Percentiles rank a stretch among this genome's conserved stretches.
Conservation (phyloP, 1,284 basidiomycete genomes). For the Entoloma clypeatum region DNA sequence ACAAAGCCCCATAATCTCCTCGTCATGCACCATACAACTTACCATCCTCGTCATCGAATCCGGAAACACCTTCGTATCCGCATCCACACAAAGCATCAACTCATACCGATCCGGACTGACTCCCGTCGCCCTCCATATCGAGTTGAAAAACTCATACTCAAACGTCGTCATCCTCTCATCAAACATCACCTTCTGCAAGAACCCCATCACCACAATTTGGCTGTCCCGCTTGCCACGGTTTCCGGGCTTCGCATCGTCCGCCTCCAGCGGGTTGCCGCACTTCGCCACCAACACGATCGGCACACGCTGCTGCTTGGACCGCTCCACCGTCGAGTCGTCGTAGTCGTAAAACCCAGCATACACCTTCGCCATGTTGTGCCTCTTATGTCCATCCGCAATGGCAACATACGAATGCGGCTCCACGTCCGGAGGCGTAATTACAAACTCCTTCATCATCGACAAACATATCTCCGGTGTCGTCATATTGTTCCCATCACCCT, state of each 20-base stretch:
- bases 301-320: slow-evolving; percentile 93
- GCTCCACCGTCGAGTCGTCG: slow-evolving; percentile 89
- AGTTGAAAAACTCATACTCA: slow-evolving; percentile 99
- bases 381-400: slow-evolving; percentile 98
- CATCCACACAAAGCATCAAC: slow-evolving; percentile 95
- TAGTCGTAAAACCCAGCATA: slow-evolving; percentile 98
- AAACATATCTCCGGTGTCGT: slow-evolving; percentile 95
- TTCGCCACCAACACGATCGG: slow-evolving; percentile 96
- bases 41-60: slow-evolving; percentile 91
- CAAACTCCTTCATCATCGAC: slow-evolving; percentile 96
- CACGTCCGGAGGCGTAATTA: slow-evolving; percentile 82
- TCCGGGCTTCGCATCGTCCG: slow-evolving; percentile 88
- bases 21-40: slow-evolving; percentile 93
- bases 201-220: slow-evolving; percentile 97
- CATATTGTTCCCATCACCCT: slow-evolving; percentile 85
- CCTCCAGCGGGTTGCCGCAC: slow-evolving; percentile 88
- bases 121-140: slow-evolving; percentile 91
- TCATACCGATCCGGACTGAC: slow-evolving; percentile 97
- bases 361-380: slow-evolving; percentile 99
- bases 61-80: slow-evolving; percentile 97
- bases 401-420: slow-evolving; percentile 97
- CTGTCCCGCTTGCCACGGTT: slow-evolving; percentile 99
- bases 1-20: slow-evolving; percentile 98
- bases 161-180: slow-evolving; percentile 99
- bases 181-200: slow-evolving; percentile 98